Evolutionary conservation across 148 eudicot species (phyloP).

Genomic region (Tetragonia tetragonoides): DNA sequence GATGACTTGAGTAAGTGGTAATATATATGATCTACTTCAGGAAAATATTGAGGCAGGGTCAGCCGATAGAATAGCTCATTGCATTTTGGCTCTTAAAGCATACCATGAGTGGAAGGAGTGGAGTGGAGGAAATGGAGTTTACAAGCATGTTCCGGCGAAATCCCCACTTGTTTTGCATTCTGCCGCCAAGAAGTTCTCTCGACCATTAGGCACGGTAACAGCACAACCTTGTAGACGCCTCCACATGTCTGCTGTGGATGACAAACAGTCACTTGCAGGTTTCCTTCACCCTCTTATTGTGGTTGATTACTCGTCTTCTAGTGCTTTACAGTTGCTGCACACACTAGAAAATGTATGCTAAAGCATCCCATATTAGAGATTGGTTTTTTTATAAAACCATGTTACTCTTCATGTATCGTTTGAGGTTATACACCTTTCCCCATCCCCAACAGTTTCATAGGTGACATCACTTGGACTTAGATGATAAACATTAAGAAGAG

Average conservation of each 20-base stretch:
- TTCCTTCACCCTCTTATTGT: neutral
- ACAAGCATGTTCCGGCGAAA: constrained; percentile 49
- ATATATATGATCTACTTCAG: constrained; percentile 24
- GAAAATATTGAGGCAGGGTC: constrained; percentile 73
- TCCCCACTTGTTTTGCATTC: constrained; percentile 60
- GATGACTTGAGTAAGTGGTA: neutral
- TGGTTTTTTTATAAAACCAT: neutral
- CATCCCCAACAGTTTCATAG: neutral
- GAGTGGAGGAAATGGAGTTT: constrained; percentile 64
- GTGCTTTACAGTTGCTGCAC: neutral
- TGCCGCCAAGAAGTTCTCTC: constrained; percentile 42
- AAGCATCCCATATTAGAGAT: neutral
- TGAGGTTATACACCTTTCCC: neutral
- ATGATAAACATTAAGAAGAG: neutral
- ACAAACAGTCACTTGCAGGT: constrained; percentile 62
- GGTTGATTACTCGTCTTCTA: neutral
- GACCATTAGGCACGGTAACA: constrained; percentile 27
- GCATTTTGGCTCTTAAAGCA: constrained; percentile 74
- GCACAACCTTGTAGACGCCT: constrained; percentile 41
- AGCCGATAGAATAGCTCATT: constrained; percentile 70
- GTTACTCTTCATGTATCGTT: neutral
- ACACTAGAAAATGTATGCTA: neutral
- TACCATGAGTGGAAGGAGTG: constrained; percentile 78
- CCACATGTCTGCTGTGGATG: constrained; percentile 44
- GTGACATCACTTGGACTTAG: neutral